Evolutionary conservation across 2,329 filamentous ascomycete genomes (phyloP).

Genomic region (Rutstroemia sp.): DNA sequence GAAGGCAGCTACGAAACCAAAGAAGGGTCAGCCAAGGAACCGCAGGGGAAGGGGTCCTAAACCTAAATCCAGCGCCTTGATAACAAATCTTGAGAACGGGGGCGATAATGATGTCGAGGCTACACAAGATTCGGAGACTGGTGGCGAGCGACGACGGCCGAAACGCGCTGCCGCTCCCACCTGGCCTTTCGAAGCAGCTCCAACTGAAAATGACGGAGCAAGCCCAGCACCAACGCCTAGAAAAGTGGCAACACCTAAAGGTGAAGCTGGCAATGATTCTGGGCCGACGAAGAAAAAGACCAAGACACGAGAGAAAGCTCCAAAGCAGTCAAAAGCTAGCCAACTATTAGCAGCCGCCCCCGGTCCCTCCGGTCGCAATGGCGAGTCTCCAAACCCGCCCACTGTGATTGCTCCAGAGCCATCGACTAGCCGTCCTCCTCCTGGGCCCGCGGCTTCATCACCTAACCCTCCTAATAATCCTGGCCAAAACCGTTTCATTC

Average conservation of each 20-base stretch:
- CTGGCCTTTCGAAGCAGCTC: slow-evolving; percentile 57
- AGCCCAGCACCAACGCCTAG: slow-evolving; percentile 53
- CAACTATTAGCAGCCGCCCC: slow-evolving; percentile 27
- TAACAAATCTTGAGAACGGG: slow-evolving; percentile 46
- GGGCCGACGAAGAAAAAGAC: slow-evolving; percentile 32
- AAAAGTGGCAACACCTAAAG: slow-evolving; percentile 37
- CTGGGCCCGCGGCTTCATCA: neutral
- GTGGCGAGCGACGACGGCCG: slow-evolving; percentile 51
- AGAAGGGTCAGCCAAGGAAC: slow-evolving; percentile 41
- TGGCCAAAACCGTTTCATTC: slow-evolving; percentile 15
- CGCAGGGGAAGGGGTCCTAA: slow-evolving; percentile 46
- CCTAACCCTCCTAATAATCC: neutral
- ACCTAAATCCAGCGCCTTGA: slow-evolving; percentile 54
- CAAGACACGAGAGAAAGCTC: slow-evolving; percentile 24
- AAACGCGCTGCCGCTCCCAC: slow-evolving; percentile 59
- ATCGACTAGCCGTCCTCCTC: slow-evolving; percentile 14
- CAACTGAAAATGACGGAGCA: slow-evolving; percentile 50
- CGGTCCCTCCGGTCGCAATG: slow-evolving; percentile 10
- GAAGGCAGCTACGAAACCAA: slow-evolving; percentile 47
- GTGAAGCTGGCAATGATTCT: slow-evolving; percentile 33
- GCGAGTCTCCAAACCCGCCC: slow-evolving; percentile 21
- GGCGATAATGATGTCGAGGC: slow-evolving; percentile 26
- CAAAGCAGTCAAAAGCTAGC: slow-evolving; percentile 27
- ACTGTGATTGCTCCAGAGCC: slow-evolving; percentile 5
- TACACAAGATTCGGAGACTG: slow-evolving; percentile 41